These are phyloP conservation scores for Funneliformis caledonium DNA, from an alignment of 371 early-diverging fungal genomes.

Conservation along the genomic window DNA sequence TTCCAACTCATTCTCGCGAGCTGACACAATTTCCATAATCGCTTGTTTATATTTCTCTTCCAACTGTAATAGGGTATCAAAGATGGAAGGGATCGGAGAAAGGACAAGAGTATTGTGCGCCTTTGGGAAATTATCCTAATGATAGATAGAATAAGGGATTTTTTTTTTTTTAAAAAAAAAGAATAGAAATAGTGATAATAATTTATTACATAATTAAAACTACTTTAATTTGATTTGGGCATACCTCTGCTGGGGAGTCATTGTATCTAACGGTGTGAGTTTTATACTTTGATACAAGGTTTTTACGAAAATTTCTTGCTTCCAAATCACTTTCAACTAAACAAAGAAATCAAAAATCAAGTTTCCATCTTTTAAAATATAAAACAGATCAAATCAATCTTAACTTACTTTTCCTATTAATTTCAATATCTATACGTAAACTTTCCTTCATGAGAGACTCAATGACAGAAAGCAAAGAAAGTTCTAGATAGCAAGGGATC, in stretches of 20 bases:
- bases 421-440: slow-evolving; percentile 3
- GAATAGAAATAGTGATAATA: neutral
- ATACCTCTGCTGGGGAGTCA: slow-evolving; percentile 55
- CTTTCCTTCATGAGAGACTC: slow-evolving; percentile 45
- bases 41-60: slow-evolving; percentile 67
- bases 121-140: slow-evolving; percentile 69
- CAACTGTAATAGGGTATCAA: slow-evolving; percentile 69
- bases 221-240: neutral
- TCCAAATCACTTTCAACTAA: slow-evolving; percentile 15
- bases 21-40: slow-evolving; percentile 56
- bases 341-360: neutral
- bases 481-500: slow-evolving; percentile 54
- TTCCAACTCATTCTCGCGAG: slow-evolving; percentile 54
- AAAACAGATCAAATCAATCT: neutral
- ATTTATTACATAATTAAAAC: neutral
- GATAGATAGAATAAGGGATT: neutral
- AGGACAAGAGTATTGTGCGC: slow-evolving; percentile 74
- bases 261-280: slow-evolving; percentile 53
- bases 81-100: slow-evolving; percentile 62
- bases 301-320: slow-evolving; percentile 39
- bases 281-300: slow-evolving; percentile 51
- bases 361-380: neutral
- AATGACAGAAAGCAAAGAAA: slow-evolving; percentile 52
- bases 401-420: slow-evolving; percentile 34
- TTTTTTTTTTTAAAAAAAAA: neutral